phyloP scores from a whole-genome alignment of 2,329 filamentous ascomycete genomes.

The Helicocarpus griseus region DNA sequence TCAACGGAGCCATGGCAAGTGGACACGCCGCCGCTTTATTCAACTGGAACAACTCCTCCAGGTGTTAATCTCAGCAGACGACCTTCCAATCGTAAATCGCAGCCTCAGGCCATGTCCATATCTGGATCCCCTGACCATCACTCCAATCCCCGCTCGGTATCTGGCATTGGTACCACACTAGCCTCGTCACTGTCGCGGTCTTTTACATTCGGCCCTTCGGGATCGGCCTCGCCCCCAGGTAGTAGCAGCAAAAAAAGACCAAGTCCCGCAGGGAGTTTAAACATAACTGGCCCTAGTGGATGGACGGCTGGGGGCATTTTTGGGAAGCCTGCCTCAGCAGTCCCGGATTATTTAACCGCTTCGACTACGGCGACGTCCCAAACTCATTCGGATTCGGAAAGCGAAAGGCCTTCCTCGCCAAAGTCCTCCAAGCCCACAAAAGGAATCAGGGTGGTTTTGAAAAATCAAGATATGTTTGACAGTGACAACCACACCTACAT shows the following conservation, averaged over 20 bases:
- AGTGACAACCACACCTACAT: conserved; percentile 38
- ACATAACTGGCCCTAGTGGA: conserved; percentile 19
- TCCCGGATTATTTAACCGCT: conserved; percentile 22
- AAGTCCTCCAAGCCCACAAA: conserved; percentile 17
- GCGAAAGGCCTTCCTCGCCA: conserved; percentile 22
- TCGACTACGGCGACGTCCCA: conserved; percentile 22
- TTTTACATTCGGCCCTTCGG: conserved; percentile 35
- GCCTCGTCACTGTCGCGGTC: conserved; percentile 37
- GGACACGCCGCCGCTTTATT: conserved; percentile 43
- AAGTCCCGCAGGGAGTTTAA: conserved; percentile 28
- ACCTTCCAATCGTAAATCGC: conserved; percentile 31
- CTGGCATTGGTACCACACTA: conserved; percentile 33
- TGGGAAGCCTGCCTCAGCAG: conserved; percentile 18
- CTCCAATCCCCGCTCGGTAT: conserved; percentile 27
- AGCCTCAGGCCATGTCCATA: conserved; percentile 31
- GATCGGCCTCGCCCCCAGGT: conserved; percentile 32
- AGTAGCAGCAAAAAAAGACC: conserved; percentile 26
- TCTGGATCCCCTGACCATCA: conserved; percentile 34
- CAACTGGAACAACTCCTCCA: conserved; percentile 45
- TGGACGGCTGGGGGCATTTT: conserved; percentile 20
- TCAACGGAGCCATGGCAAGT: conserved; percentile 42
- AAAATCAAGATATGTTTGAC: conserved; percentile 49
- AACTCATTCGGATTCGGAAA: conserved; percentile 29
- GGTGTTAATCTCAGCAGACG: conserved; percentile 33
- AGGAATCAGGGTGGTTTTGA: conserved; percentile 41